phyloP scores from a whole-genome alignment of 352 stramenopile species.

The Pythium myriotylum region DNA sequence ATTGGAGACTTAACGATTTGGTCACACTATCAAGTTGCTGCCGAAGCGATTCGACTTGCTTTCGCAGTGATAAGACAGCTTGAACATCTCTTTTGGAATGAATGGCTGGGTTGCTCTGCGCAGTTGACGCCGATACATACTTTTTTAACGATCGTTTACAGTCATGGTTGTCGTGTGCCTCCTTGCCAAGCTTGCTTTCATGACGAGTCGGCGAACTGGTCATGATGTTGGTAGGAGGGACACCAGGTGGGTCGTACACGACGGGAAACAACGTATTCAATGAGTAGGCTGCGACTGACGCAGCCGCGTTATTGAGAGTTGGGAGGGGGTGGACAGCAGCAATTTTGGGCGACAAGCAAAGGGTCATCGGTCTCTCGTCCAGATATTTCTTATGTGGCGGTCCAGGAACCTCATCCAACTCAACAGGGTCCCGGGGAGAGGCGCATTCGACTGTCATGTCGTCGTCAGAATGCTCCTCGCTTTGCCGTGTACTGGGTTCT shows the following conservation, averaged over 20 bases:
- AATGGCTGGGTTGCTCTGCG: no score
- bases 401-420: conserved; percentile 5
- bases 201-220: not conserved
- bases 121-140: no score
- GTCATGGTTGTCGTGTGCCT: not conserved
- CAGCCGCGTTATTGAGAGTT: not conserved
- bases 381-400: not conserved
- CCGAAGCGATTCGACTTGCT: conserved; percentile 16
- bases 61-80: not conserved
- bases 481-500: not conserved
- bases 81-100: not conserved
- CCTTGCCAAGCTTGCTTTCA: not conserved
- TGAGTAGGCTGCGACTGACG: conserved; percentile 28
- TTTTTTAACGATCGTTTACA: no score
- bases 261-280: conserved; percentile 45
- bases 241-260: conserved; percentile 34
- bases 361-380: not conserved
- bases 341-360: not conserved
- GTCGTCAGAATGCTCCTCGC: conserved; percentile 7
- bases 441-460: conserved; percentile 27
- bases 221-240: not conserved
- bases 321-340: conserved; percentile 8
- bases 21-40: conserved; percentile 1
- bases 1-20: conserved; percentile 33
- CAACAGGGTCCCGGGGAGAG: conserved; percentile 16